A percentile compares a stretch with the other conserved stretches of the same genome.
phyloP scores from a whole-genome alignment of 2,329 filamentous ascomycete genomes.

The Fusarium sp. region DNA sequence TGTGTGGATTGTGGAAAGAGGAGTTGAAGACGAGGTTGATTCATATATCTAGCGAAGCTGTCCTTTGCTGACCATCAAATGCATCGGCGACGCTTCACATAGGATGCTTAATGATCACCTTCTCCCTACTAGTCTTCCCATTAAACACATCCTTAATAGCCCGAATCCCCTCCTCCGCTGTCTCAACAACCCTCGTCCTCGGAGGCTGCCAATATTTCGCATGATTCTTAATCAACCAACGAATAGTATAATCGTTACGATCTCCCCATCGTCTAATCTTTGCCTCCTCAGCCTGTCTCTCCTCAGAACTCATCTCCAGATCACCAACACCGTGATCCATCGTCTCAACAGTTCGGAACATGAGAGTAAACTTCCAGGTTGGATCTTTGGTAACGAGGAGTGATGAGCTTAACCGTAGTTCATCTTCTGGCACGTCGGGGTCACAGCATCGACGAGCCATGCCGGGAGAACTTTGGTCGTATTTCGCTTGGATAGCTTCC shows the following conservation, averaged over 20 bases:
- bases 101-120: background rate
- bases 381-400: background rate
- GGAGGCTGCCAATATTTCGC: background rate
- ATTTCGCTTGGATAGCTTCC: background rate
- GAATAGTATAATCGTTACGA: background rate
- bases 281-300: background rate
- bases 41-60: background rate
- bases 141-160: background rate
- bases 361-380: background rate
- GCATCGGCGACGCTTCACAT: background rate
- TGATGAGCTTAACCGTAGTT: background rate
- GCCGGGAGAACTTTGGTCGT: background rate
- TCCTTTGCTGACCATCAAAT: background rate
- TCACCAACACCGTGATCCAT: background rate
- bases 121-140: background rate
- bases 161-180: background rate
- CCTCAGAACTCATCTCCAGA: background rate
- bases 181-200: background rate
- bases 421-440: background rate
- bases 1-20: background rate
- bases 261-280: background rate
- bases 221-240: slow-evolving; percentile 1
- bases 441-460: background rate
- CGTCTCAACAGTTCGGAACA: background rate
- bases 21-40: background rate